Conservation (phyloP, 2,329 filamentous ascomycete genomes). For the Fusarium coicis region DNA sequence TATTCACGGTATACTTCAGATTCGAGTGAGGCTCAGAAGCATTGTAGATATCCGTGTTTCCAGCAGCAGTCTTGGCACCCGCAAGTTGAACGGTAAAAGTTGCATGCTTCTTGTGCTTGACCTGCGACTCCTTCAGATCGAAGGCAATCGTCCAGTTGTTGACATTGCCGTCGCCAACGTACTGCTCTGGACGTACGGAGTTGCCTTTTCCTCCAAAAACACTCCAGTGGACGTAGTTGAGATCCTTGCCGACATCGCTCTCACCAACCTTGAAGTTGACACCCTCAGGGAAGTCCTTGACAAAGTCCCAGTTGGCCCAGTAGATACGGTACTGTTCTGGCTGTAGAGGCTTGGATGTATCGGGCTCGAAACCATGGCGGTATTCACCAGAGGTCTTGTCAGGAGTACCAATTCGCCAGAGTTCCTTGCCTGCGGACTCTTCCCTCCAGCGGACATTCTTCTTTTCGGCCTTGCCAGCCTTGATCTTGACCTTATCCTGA, state of each 20-base stretch:
- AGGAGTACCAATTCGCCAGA: constrained; percentile 72
- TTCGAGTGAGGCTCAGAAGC: constrained; percentile 63
- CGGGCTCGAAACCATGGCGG: constrained; percentile 64
- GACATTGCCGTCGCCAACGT: constrained; percentile 56
- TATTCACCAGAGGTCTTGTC: constrained; percentile 71
- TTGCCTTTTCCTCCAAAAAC: constrained; percentile 68
- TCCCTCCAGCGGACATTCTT: constrained; percentile 60
- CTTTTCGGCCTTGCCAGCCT: constrained; percentile 50
- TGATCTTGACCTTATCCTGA: constrained; percentile 61
- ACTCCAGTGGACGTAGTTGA: constrained; percentile 75
- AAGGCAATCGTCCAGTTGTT: constrained; percentile 71
- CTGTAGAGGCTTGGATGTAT: constrained; percentile 59
- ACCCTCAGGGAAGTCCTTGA: constrained; percentile 67
- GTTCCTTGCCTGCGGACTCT: constrained; percentile 66
- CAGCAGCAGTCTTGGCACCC: constrained; percentile 69
- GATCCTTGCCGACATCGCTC: constrained; percentile 58
- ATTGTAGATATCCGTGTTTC: constrained; percentile 69
- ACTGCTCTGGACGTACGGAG: constrained; percentile 54
- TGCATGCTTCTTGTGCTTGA: constrained; percentile 56
- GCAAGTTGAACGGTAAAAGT: constrained; percentile 73
- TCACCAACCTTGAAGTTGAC: constrained; percentile 67
- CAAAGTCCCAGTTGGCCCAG: constrained; percentile 70
- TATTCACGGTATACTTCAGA: constrained; percentile 58
- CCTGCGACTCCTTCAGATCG: constrained; percentile 54
- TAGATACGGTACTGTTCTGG: constrained; percentile 71